Percentiles rank a stretch among this genome's conserved stretches.
Conservation (phyloP, 2,329 filamentous ascomycete genomes). For the Fusarium sp. region DNA sequence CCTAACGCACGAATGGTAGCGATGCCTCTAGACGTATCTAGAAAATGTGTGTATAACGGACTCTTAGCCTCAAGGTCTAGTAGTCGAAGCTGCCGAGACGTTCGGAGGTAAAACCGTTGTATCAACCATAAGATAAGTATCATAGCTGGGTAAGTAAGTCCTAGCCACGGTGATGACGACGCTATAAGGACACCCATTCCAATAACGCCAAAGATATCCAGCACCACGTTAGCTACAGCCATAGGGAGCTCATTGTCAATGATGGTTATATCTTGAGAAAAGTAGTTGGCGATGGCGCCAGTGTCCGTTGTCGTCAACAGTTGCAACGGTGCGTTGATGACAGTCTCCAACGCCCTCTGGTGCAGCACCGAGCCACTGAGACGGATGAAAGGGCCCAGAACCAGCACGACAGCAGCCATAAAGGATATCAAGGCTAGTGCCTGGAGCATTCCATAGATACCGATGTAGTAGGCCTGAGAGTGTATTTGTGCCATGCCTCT, state of each 20-base stretch:
- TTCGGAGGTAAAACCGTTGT: background rate
- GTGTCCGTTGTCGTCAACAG: slow-evolving; percentile 54
- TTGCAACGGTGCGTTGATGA: slow-evolving; percentile 50
- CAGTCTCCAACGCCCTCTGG: slow-evolving; percentile 42
- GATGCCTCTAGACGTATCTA: background rate
- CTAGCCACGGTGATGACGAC: background rate
- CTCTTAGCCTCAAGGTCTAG: background rate
- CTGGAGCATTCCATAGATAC: slow-evolving; percentile 42
- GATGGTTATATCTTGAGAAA: slow-evolving; percentile 55
- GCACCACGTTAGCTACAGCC: slow-evolving; percentile 43
- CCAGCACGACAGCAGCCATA: slow-evolving; percentile 6
- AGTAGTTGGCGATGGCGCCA: slow-evolving; percentile 53
- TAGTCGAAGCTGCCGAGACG: background rate
- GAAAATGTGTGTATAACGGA: background rate
- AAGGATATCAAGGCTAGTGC: slow-evolving; percentile 27
- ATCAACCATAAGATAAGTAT: background rate
- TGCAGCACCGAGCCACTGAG: slow-evolving; percentile 47
- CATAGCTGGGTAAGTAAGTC: background rate
- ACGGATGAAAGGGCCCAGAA: slow-evolving; percentile 39
- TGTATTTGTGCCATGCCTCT: background rate
- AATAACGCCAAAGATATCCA: slow-evolving; percentile 39
- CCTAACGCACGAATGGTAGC: background rate
- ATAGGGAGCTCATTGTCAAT: slow-evolving; percentile 52
- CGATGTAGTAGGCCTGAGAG: slow-evolving; percentile 41
- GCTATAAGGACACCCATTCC: slow-evolving; percentile 49